A percentile compares a stretch with the other conserved stretches of the same genome.
phyloP scores from a whole-genome alignment of 441 rosid species.

The Populus hybrid region DNA sequence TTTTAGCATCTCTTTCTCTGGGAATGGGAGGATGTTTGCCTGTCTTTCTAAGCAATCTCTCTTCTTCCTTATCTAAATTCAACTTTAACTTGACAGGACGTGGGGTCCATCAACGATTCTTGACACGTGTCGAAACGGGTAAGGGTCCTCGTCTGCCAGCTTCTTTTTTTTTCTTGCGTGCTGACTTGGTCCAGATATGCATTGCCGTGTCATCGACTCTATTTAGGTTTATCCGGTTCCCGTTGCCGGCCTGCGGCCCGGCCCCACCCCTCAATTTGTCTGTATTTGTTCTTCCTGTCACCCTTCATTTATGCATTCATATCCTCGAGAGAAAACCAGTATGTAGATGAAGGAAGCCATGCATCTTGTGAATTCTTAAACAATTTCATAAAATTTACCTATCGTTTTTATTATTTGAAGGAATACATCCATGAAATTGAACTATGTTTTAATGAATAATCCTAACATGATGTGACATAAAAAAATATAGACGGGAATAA shows the following conservation, averaged over 20 bases:
- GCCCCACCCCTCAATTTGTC: background rate
- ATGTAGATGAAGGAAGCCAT: no score
- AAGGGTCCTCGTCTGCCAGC: background rate
- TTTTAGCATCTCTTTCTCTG: background rate
- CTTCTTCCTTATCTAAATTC: background rate
- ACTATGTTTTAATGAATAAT: no score
- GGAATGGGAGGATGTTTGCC: slow-evolving; percentile 24
- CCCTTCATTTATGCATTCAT: background rate
- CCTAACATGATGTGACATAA: background rate
- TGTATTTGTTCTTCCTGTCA: background rate
- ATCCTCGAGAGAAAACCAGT: background rate
- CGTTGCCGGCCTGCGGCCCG: background rate
- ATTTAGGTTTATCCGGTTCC: slow-evolving; percentile 12
- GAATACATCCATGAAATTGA: no score
- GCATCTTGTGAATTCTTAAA: no score
- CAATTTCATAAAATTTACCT: background rate
- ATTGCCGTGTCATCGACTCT: slow-evolving; percentile 9
- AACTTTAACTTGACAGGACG: background rate
- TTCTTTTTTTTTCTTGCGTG: background rate
- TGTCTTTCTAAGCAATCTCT: slow-evolving; percentile 13
- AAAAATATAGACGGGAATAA: no score
- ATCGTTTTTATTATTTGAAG: no score
- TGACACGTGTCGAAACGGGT: slow-evolving; percentile 1
- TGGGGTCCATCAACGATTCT: background rate
- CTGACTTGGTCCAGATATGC: slow-evolving; percentile 17